Percentiles rank a stretch among this genome's conserved stretches.
phyloP scores from a whole-genome alignment of 805 yeast genomes.

The Kodamaea restingae region DNA sequence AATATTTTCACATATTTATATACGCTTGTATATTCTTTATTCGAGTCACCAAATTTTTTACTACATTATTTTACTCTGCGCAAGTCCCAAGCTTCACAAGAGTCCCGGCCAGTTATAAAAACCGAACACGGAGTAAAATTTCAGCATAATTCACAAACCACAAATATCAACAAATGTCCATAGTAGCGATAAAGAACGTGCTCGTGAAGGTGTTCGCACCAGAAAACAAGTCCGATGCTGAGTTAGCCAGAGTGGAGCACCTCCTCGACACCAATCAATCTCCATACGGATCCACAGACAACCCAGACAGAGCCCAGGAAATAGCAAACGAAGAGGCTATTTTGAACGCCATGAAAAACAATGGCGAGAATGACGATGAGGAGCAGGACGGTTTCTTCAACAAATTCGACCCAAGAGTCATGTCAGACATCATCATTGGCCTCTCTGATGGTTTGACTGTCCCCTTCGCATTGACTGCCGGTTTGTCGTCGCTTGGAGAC shows the following conservation, averaged over 20 bases:
- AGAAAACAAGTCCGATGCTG: constrained; percentile 24
- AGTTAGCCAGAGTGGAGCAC: constrained; percentile 27
- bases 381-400: constrained; percentile 40
- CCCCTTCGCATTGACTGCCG: constrained; percentile 98
- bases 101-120: no score
- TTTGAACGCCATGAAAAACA: constrained; percentile 26
- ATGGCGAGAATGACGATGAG: constrained; percentile 23
- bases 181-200: constrained; percentile 36
- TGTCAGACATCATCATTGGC: constrained; percentile 92
- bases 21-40: neutral
- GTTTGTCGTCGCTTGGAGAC: constrained; percentile 86
- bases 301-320: constrained; percentile 31
- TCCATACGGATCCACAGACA: constrained; percentile 35
- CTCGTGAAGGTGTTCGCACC: constrained; percentile 24
- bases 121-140: no score
- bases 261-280: constrained; percentile 29
- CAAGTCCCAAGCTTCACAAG: no score
- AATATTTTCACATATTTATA: neutral
- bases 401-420: constrained; percentile 81
- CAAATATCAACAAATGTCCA: constrained; percentile 18
- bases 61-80: no score
- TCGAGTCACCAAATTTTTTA: no score
- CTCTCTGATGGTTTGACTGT: constrained; percentile 94
- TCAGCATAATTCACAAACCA: neutral
- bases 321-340: constrained; percentile 36